Evolutionary conservation across 208 protist species (phyloP).

Genomic region (Leishmania tarentolae): DNA sequence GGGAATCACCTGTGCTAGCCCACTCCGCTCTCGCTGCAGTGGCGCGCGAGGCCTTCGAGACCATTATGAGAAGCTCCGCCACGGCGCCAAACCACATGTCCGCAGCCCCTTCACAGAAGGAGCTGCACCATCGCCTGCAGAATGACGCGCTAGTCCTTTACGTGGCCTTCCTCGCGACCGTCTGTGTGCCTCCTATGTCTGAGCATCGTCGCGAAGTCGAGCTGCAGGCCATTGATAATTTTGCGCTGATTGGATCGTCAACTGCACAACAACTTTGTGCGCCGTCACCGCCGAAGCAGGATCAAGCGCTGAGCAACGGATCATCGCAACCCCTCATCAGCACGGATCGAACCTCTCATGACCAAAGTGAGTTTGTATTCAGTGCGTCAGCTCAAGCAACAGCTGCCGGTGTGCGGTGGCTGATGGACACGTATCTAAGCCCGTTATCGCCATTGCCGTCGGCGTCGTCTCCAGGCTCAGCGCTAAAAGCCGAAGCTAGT

Average conservation of each 20-base stretch:
- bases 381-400: background rate
- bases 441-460: background rate
- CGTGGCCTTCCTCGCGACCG: conserved; percentile 19
- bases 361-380: background rate
- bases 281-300: background rate
- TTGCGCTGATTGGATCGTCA: conserved; percentile 7
- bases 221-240: background rate
- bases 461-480: background rate
- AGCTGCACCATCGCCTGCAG: background rate
- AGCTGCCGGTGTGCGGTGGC: conserved; percentile 9
- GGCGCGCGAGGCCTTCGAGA: conserved; percentile 20
- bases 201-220: background rate
- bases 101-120: background rate
- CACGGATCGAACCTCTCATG: background rate
- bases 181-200: background rate
- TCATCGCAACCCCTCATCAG: background rate
- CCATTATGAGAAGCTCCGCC: conserved; percentile 2
- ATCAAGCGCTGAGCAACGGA: background rate
- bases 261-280: background rate
- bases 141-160: conserved; percentile 22
- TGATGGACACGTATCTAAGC: conserved; percentile 4
- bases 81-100: background rate
- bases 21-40: conserved; percentile 10
- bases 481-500: background rate
- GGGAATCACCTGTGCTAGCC: background rate